A percentile compares a stretch with the other conserved stretches of the same genome.
phyloP scores from a whole-genome alignment of 2,329 filamentous ascomycete species.

The Fusarium virguliforme region DNA sequence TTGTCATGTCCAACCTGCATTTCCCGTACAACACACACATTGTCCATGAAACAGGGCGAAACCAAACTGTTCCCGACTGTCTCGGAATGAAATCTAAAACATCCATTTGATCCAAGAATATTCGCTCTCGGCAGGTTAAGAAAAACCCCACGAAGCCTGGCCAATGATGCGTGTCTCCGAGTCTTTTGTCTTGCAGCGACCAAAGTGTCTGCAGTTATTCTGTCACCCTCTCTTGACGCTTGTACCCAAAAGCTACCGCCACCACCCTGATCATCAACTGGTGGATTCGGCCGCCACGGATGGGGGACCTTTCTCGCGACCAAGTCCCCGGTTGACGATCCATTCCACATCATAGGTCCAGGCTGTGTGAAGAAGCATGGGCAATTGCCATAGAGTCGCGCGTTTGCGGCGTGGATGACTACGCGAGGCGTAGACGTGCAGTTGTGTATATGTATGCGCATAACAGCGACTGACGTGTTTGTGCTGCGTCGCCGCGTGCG shows the following conservation, averaged over 20 bases:
- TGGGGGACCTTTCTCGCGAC: constrained; percentile 11
- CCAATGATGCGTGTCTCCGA: constrained; percentile 37
- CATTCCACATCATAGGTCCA: constrained; percentile 35
- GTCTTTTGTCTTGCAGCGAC: background rate
- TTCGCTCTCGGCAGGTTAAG: background rate
- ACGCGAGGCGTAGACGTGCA: constrained; percentile 2
- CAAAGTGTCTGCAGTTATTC: constrained; percentile 22
- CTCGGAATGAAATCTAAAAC: constrained; percentile 20
- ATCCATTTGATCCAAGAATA: constrained; percentile 8
- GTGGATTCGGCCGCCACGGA: constrained; percentile 37
- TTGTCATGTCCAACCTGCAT: constrained; percentile 25
- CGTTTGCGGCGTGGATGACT: constrained; percentile 10
- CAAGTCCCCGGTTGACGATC: constrained; percentile 43
- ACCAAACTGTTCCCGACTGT: constrained; percentile 24
- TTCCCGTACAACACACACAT: constrained; percentile 4
- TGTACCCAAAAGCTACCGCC: constrained; percentile 33
- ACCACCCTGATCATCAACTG: constrained; percentile 44
- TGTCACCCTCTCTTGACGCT: constrained; percentile 4
- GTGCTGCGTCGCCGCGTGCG: constrained; percentile 10
- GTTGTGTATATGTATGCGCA: background rate
- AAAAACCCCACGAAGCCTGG: constrained; percentile 24
- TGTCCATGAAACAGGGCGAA: constrained; percentile 39
- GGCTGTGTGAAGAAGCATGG: background rate
- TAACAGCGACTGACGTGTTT: constrained; percentile 16
- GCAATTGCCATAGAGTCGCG: constrained; percentile 17